These are phyloP conservation scores for Curvularia eragrostidis DNA, from an alignment of 2,329 filamentous ascomycete species.

Conservation along the genomic window DNA sequence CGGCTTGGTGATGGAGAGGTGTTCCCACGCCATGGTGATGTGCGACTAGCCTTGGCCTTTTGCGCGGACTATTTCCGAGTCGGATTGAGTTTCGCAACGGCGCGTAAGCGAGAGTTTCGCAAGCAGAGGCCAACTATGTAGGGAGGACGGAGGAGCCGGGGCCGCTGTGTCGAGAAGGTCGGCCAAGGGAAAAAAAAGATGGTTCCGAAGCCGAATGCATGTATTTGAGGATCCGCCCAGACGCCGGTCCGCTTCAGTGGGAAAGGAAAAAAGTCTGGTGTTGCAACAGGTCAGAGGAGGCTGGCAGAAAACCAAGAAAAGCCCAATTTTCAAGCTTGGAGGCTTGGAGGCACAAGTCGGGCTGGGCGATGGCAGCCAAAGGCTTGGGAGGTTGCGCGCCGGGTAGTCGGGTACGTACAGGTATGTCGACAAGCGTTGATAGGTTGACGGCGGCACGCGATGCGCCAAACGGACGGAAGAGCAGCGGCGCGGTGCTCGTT, in stretches of 20 bases:
- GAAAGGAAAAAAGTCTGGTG: neutral
- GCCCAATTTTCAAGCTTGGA: slow-evolving; percentile 7
- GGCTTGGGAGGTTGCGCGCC: slow-evolving; percentile 13
- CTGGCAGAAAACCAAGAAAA: slow-evolving; percentile 8
- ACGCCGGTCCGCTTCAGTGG: slow-evolving; percentile 51
- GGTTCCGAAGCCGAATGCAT: slow-evolving; percentile 50
- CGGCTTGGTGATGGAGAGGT: slow-evolving; percentile 86
- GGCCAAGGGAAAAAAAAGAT: slow-evolving; percentile 27
- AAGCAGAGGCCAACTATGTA: slow-evolving; percentile 27
- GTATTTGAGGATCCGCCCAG: slow-evolving; percentile 57
- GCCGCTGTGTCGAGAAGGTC: slow-evolving; percentile 27
- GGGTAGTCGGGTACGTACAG: slow-evolving; percentile 9
- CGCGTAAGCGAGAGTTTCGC: neutral
- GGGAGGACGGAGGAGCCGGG: slow-evolving; percentile 33
- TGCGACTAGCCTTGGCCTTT: slow-evolving; percentile 12
- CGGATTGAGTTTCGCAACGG: neutral
- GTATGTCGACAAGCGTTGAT: neutral
- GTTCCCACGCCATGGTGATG: slow-evolving; percentile 73
- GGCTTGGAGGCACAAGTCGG: slow-evolving; percentile 9
- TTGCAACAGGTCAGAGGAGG: slow-evolving; percentile 3
- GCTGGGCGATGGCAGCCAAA: slow-evolving; percentile 14
- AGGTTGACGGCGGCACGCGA: neutral
- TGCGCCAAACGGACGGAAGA: slow-evolving; percentile 1
- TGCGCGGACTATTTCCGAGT: neutral
- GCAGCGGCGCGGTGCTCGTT: slow-evolving; percentile 3